Conservation (phyloP, 225 moss, liverwort and hornwort species). For the Marchantia polymorpha region DNA sequence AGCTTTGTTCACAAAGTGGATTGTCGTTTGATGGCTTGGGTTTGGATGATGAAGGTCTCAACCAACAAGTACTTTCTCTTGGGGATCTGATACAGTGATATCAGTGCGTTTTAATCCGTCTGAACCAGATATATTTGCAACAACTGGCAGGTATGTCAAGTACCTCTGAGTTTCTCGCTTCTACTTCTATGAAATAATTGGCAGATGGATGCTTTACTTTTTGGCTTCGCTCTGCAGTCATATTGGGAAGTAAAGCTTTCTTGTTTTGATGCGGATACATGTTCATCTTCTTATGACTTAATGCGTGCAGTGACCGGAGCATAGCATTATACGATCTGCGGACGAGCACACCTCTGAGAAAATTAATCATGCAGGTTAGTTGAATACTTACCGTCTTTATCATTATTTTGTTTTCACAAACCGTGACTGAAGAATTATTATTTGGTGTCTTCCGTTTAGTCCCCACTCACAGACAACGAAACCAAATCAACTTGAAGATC, state of each 20-base stretch:
- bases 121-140: constrained; percentile 81
- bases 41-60: constrained; percentile 61
- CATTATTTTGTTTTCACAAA: background rate
- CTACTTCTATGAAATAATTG: background rate
- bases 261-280: background rate
- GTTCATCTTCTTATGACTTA: background rate
- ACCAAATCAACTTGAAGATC: no score
- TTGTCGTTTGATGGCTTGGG: background rate
- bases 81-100: constrained; percentile 94
- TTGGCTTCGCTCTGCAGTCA: background rate
- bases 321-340: constrained; percentile 91
- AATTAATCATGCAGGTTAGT: constrained; percentile 87
- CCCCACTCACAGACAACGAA: no score
- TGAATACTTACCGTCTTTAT: background rate
- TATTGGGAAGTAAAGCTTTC: background rate
- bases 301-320: constrained; percentile 71
- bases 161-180: background rate
- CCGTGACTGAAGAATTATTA: no score
- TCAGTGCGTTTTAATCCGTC: constrained; percentile 93
- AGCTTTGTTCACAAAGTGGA: background rate
- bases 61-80: constrained; percentile 78
- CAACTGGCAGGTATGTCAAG: constrained; percentile 74
- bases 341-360: constrained; percentile 83
- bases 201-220: background rate
- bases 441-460: no score